A percentile compares a stretch with the other conserved stretches of the same genome.
Conservation (phyloP, 176 grass and related monocot genomes). For the Musa schizocarpa region DNA sequence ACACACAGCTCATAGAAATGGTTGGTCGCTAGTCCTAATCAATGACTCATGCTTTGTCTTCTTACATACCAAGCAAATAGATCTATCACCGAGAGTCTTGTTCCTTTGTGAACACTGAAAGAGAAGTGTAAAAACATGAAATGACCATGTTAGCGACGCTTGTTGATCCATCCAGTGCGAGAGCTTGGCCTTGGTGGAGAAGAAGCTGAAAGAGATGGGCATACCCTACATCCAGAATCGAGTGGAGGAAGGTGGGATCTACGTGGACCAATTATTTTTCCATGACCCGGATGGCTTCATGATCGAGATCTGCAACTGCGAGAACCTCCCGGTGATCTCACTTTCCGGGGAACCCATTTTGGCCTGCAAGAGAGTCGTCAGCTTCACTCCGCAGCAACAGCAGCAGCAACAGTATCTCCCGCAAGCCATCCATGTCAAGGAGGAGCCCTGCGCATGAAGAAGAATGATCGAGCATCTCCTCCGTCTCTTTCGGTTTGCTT, state of each 20-base stretch:
- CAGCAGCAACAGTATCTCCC: background rate
- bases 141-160: too few species aligned
- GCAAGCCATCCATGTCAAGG: constrained; percentile 11
- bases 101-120: too few species aligned
- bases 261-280: constrained; percentile 82
- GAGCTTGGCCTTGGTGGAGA: constrained; percentile 53
- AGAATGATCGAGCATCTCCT: too few species aligned
- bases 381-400: constrained; percentile 25
- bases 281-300: constrained; percentile 89
- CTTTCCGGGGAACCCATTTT: constrained; percentile 22
- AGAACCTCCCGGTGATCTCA: constrained; percentile 60
- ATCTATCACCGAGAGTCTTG: too few species aligned
- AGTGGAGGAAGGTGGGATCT: constrained; percentile 63
- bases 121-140: too few species aligned
- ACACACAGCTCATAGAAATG: too few species aligned
- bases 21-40: too few species aligned
- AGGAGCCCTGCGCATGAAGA: too few species aligned
- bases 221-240: constrained; percentile 31
- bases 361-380: constrained; percentile 34
- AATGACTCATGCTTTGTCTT: too few species aligned
- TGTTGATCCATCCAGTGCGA: constrained; percentile 35
- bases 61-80: too few species aligned
- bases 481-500: too few species aligned
- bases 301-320: constrained; percentile 85
- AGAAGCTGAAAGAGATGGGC: constrained; percentile 50